Evolutionary conservation across 1,284 basidiomycete genomes (phyloP).

Genomic region (Pyrrhoderma noxium): DNA sequence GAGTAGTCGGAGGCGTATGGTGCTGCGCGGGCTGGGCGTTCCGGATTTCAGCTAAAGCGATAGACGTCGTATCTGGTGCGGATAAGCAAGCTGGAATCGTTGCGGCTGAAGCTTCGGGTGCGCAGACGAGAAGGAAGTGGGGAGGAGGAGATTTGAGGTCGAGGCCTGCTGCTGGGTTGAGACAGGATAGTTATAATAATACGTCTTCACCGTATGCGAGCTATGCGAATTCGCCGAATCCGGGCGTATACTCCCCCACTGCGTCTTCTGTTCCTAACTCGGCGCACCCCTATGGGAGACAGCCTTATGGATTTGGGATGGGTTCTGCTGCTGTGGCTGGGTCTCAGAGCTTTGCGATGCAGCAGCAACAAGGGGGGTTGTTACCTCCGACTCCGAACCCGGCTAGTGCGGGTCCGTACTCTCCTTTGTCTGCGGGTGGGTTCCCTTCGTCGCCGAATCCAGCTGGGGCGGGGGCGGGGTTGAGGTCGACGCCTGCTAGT

Average conservation of each 20-base stretch:
- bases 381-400: constrained; percentile 13
- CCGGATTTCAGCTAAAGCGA: constrained; percentile 55
- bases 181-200: constrained; percentile 41
- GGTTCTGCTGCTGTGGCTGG: neutral
- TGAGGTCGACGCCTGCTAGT: neutral
- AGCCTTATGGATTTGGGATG: constrained; percentile 6
- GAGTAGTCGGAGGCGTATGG: constrained; percentile 77
- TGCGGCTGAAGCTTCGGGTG: constrained; percentile 51
- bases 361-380: constrained; percentile 10
- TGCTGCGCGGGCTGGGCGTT: constrained; percentile 75
- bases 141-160: constrained; percentile 38
- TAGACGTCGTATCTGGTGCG: constrained; percentile 59
- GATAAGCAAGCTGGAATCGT: constrained; percentile 52
- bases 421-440: neutral
- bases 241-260: constrained; percentile 2
- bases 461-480: neutral
- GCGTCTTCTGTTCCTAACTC: neutral
- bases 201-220: constrained; percentile 30
- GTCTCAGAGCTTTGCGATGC: constrained; percentile 8
- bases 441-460: constrained; percentile 5
- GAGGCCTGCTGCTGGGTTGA: constrained; percentile 28
- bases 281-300: neutral
- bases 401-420: neutral
- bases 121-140: constrained; percentile 39
- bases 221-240: constrained; percentile 13